phyloP scores from a whole-genome alignment of 805 yeast species.

The Candida ovalis region DNA sequence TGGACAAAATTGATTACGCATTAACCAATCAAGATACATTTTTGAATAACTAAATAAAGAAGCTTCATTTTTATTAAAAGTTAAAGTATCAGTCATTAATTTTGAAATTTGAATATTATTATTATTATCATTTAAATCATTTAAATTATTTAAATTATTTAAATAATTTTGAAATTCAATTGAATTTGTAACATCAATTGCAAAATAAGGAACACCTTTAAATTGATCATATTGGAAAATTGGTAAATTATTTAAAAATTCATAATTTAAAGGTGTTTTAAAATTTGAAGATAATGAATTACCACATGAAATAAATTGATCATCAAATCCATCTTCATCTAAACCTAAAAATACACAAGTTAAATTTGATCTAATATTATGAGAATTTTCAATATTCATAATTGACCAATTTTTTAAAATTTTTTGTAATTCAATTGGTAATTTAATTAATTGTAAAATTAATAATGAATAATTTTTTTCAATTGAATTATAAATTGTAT shows the following conservation, averaged over 20 bases:
- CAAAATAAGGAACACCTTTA: constrained; percentile 60
- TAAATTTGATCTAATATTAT: constrained; percentile 15
- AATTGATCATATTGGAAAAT: constrained; percentile 4
- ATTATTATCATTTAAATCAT: constrained; percentile 5
- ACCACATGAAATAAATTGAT: constrained; percentile 16
- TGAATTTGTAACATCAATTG: constrained; percentile 48
- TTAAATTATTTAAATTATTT: not conserved
- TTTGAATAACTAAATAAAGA: constrained; percentile 76
- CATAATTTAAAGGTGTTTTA: constrained; percentile 2
- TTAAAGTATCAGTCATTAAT: constrained; percentile 21
- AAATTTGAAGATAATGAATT: constrained; percentile 17
- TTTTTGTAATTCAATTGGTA: constrained; percentile 12
- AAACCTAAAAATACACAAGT: constrained; percentile 46
- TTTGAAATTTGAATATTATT: constrained; percentile 2
- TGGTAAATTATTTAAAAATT: constrained; percentile 4
- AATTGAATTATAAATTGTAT: constrained; percentile 4
- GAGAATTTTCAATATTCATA: constrained; percentile 10
- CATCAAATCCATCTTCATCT: constrained; percentile 35
- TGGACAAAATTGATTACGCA: constrained; percentile 72
- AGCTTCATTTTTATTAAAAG: constrained; percentile 41
- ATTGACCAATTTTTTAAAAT: constrained; percentile 21
- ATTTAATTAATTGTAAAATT: constrained; percentile 9
- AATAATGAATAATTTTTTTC: constrained; percentile 5
- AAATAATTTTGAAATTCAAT: constrained; percentile 13
- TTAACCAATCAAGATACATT: constrained; percentile 83